Evolutionary conservation across 1,139 yeast species (phyloP), one percentile per base, ranked within the genome.

Genomic region (Hanseniaspora sp.): DNA sequence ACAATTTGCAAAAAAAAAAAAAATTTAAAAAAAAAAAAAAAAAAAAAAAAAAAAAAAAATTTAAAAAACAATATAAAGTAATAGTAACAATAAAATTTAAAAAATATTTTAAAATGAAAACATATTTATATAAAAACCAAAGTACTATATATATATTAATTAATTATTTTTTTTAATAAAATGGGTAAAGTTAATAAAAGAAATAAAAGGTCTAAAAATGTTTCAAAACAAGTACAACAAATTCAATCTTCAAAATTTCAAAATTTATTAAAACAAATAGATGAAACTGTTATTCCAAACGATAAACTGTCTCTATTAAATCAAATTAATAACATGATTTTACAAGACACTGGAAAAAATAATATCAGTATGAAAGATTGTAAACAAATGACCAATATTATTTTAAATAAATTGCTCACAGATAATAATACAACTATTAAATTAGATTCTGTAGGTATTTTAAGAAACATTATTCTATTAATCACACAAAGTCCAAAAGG

Each of bases 101-200:
- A 33, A 33, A 37, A 37, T 5, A 37, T 37, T 15, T 37, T 11
- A 33, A 33, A 33, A 33, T 9, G 5, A 2, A 33, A 33, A 8
- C 23, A 23, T 3, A 23, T 4, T 23, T 4, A 23, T 23, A 23
- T 23, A 23, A 23, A 23, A 23, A 23, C 23, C 23, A 23, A 23
- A 23, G 23, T 23, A 23, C 23, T 23, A 23, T 23, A 2, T 23
- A 4, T 4, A 23, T 23, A 23, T 23, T 23, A 23, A 23, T 23
- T 23, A 23, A 23, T 23, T 23, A 2, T 23, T 23, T 33, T 33
- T 33, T 33, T 33, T 30, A 40, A 12, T 13, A 41, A 23, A 15
- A 85, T 84, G 95, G 94, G 86, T 56, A 85, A 84, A 68, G 77
- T 84, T 49, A 83, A 82, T 73, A 81, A 79, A 67, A 80, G 79